These are phyloP conservation scores for Magnolia sinica DNA, from an alignment of 164 flowering plant genomes.

Conservation along the genomic window DNA sequence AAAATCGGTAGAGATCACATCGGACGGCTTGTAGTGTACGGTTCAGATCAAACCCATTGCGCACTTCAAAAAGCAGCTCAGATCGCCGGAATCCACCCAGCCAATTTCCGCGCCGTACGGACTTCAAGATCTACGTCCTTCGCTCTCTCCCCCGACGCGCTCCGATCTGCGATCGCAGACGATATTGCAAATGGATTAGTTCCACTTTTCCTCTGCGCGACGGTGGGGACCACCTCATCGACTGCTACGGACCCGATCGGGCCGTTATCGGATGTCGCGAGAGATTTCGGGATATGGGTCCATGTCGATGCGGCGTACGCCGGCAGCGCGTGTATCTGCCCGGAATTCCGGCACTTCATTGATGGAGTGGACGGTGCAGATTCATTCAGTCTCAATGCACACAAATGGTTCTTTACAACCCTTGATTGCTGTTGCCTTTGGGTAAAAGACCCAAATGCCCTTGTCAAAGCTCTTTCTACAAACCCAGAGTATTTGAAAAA, in stretches of 20 bases:
- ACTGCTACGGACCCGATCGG: constrained; percentile 44
- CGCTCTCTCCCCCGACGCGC: constrained; percentile 20
- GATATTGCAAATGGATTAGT: constrained; percentile 32
- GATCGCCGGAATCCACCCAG: constrained; percentile 48
- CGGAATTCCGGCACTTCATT: constrained; percentile 54
- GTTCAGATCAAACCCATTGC: constrained; percentile 62
- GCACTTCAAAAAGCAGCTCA: constrained; percentile 51
- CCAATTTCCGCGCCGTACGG: constrained; percentile 40
- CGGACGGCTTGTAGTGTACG: constrained; percentile 23
- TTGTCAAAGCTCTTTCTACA: constrained; percentile 47
- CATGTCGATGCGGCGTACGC: constrained; percentile 75
- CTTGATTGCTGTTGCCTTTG: constrained; percentile 71
- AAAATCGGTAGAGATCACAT: constrained; percentile 30
- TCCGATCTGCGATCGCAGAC: constrained; percentile 15
- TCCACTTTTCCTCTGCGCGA: constrained; percentile 43
- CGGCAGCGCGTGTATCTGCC: constrained; percentile 67
- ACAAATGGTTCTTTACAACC: constrained; percentile 68
- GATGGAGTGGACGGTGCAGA: constrained; percentile 57
- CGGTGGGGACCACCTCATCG: constrained; percentile 52
- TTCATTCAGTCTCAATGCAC: constrained; percentile 70
- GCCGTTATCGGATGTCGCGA: constrained; percentile 29
- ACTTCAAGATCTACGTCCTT: constrained; percentile 22
- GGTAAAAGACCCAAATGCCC: constrained; percentile 51
- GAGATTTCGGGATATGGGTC: constrained; percentile 37
- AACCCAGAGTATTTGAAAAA: constrained; percentile 58